A percentile compares a stretch with the other conserved stretches of the same genome.
Evolutionary conservation across 345 rosid genomes (phyloP).

Genomic region (Citrus australasica): DNA sequence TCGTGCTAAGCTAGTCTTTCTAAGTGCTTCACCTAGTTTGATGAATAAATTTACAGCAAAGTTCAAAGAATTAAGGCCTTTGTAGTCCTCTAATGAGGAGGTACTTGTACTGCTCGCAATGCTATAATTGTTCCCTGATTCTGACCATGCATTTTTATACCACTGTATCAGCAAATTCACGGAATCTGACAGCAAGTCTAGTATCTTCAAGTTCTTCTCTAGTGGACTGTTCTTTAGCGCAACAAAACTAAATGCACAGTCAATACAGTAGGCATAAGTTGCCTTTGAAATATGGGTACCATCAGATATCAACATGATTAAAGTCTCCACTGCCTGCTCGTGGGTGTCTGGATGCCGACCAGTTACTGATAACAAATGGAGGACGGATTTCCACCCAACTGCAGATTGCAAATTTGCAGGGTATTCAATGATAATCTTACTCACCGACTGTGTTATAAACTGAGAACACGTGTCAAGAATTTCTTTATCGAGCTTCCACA

Average conservation of each 20-base stretch:
- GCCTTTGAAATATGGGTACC: slow-evolving; percentile 39
- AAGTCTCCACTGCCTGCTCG: slow-evolving; percentile 68
- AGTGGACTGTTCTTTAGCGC: slow-evolving; percentile 64
- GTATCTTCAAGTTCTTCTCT: slow-evolving; percentile 64
- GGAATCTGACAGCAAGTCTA: slow-evolving; percentile 71
- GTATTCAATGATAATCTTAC: slow-evolving; percentile 56
- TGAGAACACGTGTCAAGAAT: slow-evolving; percentile 67
- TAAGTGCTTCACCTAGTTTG: slow-evolving; percentile 74
- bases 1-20: slow-evolving; percentile 74
- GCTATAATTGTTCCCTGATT: slow-evolving; percentile 39
- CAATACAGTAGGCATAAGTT: slow-evolving; percentile 65
- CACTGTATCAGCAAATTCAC: slow-evolving; percentile 52
- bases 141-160: slow-evolving; percentile 42
- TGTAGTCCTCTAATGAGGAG: slow-evolving; percentile 62
- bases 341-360: slow-evolving; percentile 72
- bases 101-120: slow-evolving; percentile 42
- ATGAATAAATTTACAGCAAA: slow-evolving; percentile 48
- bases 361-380: slow-evolving; percentile 63
- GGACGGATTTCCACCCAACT: slow-evolving; percentile 80
- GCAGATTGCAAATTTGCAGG: slow-evolving; percentile 59
- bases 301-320: slow-evolving; percentile 59
- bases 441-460: slow-evolving; percentile 50
- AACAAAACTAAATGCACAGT: slow-evolving; percentile 77
- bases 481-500: slow-evolving; percentile 92
- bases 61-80: slow-evolving; percentile 28